Conservation (phyloP, 306 rosid genomes). For the peach (Prunus persica) region Prunus_persica_NCBIv2 NC_034009.1:33930501-33931000, state of each 20-base stretch:
- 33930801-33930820: neutral
- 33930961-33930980: neutral
- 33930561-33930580: slow-evolving; percentile 64
- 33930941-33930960: neutral
- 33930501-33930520: slow-evolving; percentile 37
- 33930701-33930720: slow-evolving; percentile 84
- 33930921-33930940: slow-evolving; percentile 44
- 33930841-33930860: slow-evolving; percentile 26
- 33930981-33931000: neutral
- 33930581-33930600: slow-evolving; percentile 77
- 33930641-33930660: slow-evolving; percentile 89
- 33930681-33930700: slow-evolving; percentile 65
- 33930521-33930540: slow-evolving; percentile 66
- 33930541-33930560: slow-evolving; percentile 80
- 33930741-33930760: slow-evolving; percentile 76
- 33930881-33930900: slow-evolving; percentile 48
- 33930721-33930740: slow-evolving; percentile 81
- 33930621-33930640: slow-evolving; percentile 53
- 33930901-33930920: slow-evolving; percentile 48
- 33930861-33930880: slow-evolving; percentile 39
- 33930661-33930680: slow-evolving; percentile 66
- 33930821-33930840: slow-evolving; percentile 19
- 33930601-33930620: slow-evolving; percentile 74
- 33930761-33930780: slow-evolving; percentile 42
- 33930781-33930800: neutral